phyloP scores from a whole-genome alignment of 2,329 filamentous ascomycete species.

The Colletotrichum viniferum region DNA sequence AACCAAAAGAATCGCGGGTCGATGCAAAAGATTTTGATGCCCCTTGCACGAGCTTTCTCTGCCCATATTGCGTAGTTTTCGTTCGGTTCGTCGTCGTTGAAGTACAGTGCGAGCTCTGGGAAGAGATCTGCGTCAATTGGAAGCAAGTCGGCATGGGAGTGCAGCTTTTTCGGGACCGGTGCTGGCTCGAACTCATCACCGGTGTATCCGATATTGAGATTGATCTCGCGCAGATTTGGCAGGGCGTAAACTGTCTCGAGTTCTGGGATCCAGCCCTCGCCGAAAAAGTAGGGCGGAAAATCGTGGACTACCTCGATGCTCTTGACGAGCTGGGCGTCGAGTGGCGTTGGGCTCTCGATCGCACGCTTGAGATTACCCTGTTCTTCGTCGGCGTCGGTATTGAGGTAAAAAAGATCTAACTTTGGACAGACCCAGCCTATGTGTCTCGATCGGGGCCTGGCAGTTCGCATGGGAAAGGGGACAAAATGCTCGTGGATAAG shows the following conservation, averaged over 20 bases:
- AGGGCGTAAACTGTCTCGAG: background rate
- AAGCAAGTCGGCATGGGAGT: background rate
- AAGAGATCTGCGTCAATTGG: background rate
- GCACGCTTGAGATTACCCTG: background rate
- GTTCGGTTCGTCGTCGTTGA: background rate
- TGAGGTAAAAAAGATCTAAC: background rate
- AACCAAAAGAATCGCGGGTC: background rate
- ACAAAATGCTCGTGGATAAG: background rate
- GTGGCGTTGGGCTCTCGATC: background rate
- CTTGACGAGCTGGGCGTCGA: background rate
- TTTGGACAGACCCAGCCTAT: background rate
- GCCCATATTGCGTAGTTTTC: background rate
- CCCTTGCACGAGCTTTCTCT: background rate
- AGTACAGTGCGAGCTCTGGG: background rate
- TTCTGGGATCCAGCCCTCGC: background rate
- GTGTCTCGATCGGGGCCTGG: background rate
- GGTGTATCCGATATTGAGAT: background rate
- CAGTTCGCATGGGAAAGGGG: background rate
- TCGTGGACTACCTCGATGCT: background rate
- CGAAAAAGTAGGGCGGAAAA: background rate
- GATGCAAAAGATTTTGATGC: background rate
- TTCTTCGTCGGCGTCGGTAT: background rate
- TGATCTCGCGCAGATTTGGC: background rate
- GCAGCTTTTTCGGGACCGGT: background rate
- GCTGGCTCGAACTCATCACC: background rate